A percentile compares a stretch with the other conserved stretches of the same genome.
Conservation (phyloP, 345 rosid species). For the Limnanthes douglasii region DNA sequence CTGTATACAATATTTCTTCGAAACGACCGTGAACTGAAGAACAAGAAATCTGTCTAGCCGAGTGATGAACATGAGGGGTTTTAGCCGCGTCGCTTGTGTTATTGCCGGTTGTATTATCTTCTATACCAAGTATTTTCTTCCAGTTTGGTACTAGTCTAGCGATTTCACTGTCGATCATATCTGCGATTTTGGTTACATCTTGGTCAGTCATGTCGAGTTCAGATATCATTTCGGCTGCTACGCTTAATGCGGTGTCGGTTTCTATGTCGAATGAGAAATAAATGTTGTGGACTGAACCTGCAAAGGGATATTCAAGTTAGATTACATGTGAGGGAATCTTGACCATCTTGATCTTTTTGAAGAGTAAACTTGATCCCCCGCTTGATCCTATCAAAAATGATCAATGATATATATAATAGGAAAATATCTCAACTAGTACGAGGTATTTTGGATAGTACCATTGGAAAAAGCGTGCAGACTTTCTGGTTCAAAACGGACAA, state of each 20-base stretch:
- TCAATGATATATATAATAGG: background rate
- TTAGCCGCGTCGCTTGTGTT: constrained; percentile 13
- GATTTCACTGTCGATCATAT: constrained; percentile 77
- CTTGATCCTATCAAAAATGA: background rate
- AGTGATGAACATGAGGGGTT: constrained; percentile 33
- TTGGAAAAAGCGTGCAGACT: too few species aligned
- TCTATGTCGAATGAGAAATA: constrained; percentile 74
- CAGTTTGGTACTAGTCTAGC: constrained; percentile 54
- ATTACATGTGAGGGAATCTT: too few species aligned
- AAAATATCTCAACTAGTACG: background rate
- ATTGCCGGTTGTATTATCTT: constrained; percentile 12
- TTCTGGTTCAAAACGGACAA: too few species aligned
- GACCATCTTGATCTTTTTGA: too few species aligned
- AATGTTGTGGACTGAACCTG: constrained; percentile 71
- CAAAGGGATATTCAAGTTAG: background rate
- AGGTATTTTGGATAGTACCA: background rate
- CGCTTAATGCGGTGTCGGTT: constrained; percentile 59
- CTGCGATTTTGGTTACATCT: constrained; percentile 71
- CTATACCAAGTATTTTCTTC: constrained; percentile 20
- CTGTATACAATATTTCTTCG: constrained; percentile 68
- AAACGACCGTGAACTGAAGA: constrained; percentile 62
- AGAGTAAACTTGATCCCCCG: too few species aligned
- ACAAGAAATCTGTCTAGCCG: constrained; percentile 23
- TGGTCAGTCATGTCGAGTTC: constrained; percentile 74
- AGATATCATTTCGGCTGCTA: constrained; percentile 81